A percentile compares a stretch with the other conserved stretches of the same genome.
phyloP scores from a whole-genome alignment of 441 rosid species.

The Erysimum cheiri region DNA sequence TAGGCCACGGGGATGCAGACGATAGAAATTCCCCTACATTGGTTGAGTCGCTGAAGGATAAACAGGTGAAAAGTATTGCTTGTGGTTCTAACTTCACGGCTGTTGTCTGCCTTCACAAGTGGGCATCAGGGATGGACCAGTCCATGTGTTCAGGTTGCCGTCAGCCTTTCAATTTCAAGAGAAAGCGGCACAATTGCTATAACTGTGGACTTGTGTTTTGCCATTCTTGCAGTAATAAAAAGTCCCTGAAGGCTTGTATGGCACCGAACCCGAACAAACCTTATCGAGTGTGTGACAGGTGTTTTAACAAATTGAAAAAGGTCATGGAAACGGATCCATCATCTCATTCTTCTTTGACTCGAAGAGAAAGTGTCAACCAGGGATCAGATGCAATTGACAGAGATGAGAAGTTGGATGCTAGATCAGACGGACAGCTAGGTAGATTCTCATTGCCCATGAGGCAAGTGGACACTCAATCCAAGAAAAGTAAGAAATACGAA shows the following conservation, averaged over 20 bases:
- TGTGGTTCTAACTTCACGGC: constrained; percentile 91
- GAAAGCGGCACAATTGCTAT: constrained; percentile 96
- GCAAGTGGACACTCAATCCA: constrained; percentile 69
- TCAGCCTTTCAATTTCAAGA: constrained; percentile 85
- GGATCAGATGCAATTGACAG: constrained; percentile 65
- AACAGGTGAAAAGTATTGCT: constrained; percentile 89
- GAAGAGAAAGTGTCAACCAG: constrained; percentile 75
- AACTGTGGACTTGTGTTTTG: constrained; percentile 95
- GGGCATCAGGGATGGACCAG: constrained; percentile 93
- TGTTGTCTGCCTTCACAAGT: constrained; percentile 93
- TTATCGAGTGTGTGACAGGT: constrained; percentile 89
- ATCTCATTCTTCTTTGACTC: constrained; percentile 65
- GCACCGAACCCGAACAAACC: constrained; percentile 96
- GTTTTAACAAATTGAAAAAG: constrained; percentile 78
- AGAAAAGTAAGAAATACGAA: constrained; percentile 84
- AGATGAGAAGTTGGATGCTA: constrained; percentile 78
- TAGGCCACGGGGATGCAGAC: constrained; percentile 91
- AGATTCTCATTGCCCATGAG: constrained; percentile 76
- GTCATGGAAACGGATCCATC: constrained; percentile 69
- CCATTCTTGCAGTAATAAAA: constrained; percentile 91
- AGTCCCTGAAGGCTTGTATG: constrained; percentile 92
- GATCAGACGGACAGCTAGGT: constrained; percentile 73
- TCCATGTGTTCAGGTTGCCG: constrained; percentile 99
- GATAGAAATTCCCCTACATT: constrained; percentile 81
- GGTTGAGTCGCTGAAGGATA: constrained; percentile 90